phyloP scores from a whole-genome alignment of 257 asterid genomes.

The Solanum habrochaites region DNA sequence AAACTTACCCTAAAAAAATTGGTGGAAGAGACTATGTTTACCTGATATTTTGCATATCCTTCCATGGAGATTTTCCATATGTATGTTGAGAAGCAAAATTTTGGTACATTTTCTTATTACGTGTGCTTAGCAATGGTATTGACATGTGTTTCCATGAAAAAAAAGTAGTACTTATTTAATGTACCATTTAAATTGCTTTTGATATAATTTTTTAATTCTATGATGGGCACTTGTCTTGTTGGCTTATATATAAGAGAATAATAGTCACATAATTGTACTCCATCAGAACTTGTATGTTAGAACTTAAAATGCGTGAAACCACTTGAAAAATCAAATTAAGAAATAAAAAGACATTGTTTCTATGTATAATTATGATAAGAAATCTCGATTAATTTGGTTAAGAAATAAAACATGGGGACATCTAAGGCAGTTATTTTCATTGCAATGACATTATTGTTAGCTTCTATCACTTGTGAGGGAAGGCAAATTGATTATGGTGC shows the following conservation, averaged over 20 bases:
- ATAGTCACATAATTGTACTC: neutral
- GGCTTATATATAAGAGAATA: no score
- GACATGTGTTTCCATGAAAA: no score
- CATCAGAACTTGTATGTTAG: neutral
- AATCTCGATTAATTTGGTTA: neutral
- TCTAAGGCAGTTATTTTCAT: neutral
- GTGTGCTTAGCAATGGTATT: no score
- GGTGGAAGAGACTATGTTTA: neutral
- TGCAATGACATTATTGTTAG: neutral
- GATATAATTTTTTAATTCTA: no score
- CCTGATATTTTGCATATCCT: neutral
- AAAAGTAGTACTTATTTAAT: no score
- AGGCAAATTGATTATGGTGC: constrained; percentile 17
- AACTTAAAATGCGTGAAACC: neutral
- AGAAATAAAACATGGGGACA: neutral
- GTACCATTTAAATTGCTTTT: no score
- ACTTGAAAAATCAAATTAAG: neutral
- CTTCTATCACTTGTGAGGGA: neutral
- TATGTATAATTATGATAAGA: neutral
- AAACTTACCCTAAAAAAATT: no score
- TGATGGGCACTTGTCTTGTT: no score
- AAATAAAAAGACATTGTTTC: neutral
- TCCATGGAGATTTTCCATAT: neutral
- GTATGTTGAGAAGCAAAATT: no score
- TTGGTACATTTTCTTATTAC: no score